These are phyloP conservation scores for Debaryomycetaceae sp. DNA, from an alignment of 1,139 yeast genomes.

Conservation along the genomic window DNA sequence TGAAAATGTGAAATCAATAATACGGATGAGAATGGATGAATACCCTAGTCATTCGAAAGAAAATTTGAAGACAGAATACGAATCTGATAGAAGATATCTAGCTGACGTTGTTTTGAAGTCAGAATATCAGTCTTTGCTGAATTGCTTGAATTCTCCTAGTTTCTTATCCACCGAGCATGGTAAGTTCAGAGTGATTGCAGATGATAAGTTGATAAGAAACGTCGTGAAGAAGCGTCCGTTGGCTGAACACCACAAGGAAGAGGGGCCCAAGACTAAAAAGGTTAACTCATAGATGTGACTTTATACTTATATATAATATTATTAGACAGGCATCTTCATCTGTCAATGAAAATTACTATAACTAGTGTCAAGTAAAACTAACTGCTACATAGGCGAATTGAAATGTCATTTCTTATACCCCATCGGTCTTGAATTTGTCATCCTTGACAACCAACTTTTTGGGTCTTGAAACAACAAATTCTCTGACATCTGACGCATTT, in stretches of 20 bases:
- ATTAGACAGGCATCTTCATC: too few species aligned
- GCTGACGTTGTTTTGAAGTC: conserved; percentile 52
- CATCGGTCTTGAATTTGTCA: conserved; percentile 2
- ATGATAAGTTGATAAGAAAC: conserved; percentile 55
- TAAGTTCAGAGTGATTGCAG: conserved; percentile 45
- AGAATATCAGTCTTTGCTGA: conserved; percentile 49
- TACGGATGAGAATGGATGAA: conserved; percentile 32
- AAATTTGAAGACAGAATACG: conserved; percentile 12
- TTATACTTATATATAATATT: too few species aligned
- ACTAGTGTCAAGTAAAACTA: background rate
- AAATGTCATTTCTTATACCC: conserved; percentile 1
- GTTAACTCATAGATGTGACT: too few species aligned
- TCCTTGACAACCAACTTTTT: conserved; percentile 31
- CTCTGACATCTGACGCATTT: conserved; percentile 8
- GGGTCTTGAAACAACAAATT: conserved; percentile 46
- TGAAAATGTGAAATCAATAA: conserved; percentile 27
- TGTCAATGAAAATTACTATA: too few species aligned
- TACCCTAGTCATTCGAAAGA: conserved; percentile 37
- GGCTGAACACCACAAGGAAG: too few species aligned
- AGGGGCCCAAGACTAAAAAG: too few species aligned
- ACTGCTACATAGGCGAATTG: conserved; percentile 5
- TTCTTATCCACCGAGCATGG: conserved; percentile 24
- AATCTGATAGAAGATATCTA: conserved; percentile 29
- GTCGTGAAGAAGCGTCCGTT: conserved; percentile 47
- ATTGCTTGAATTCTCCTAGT: conserved; percentile 33